A percentile compares a stretch with the other conserved stretches of the same genome.
Conservation (phyloP, 257 asterid species). For the Solanum dulcamara region DNA sequence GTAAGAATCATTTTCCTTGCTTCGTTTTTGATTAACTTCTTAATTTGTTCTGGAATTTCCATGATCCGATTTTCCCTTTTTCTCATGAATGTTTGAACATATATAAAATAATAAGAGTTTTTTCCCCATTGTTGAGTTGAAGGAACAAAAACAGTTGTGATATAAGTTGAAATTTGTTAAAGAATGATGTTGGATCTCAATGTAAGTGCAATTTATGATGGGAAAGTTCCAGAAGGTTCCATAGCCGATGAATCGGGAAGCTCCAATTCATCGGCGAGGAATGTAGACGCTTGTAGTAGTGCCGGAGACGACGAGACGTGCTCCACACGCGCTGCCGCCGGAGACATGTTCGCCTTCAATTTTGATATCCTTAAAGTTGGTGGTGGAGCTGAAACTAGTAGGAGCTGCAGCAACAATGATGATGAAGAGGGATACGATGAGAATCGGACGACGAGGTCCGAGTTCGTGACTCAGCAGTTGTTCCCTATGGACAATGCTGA, state of each 20-base stretch:
- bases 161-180: no score
- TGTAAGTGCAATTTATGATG: constrained; percentile 22
- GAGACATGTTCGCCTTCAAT: constrained; percentile 17
- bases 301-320: constrained; percentile 49
- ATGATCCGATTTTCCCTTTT: neutral
- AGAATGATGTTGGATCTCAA: constrained; percentile 57
- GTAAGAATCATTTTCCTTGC: neutral
- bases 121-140: neutral
- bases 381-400: neutral
- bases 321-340: constrained; percentile 27
- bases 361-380: constrained; percentile 33
- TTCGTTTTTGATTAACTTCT: no score
- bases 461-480: constrained; percentile 45
- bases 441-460: constrained; percentile 2
- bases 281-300: constrained; percentile 29
- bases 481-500: constrained; percentile 22
- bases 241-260: constrained; percentile 21
- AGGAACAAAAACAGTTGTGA: no score
- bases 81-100: neutral
- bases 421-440: neutral
- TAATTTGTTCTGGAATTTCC: neutral
- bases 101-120: neutral
- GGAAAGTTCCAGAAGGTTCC: constrained; percentile 10
- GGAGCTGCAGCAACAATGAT: neutral
- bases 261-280: constrained; percentile 33